These are phyloP conservation scores for Porpolomopsis calyptriformis DNA, from an alignment of 768 basidiomycete species.

Conservation along the genomic window DNA sequence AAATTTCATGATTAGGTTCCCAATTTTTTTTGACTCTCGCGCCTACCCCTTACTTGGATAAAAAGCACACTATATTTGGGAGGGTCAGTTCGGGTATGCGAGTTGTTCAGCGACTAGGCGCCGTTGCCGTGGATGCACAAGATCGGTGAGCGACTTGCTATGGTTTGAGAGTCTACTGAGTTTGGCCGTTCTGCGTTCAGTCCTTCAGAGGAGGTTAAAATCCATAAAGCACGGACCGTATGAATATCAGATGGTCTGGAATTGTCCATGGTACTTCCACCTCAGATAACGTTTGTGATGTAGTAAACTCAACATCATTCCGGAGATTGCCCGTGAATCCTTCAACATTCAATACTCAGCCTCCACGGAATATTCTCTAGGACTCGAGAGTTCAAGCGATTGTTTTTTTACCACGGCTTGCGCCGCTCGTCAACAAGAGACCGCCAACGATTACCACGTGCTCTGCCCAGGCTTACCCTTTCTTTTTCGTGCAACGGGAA, in stretches of 20 bases:
- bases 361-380: too few species aligned
- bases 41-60: slow-evolving; percentile 77
- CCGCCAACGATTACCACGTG: too few species aligned
- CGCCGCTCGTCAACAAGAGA: too few species aligned
- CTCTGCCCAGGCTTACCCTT: too few species aligned
- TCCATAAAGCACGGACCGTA: slow-evolving; percentile 55
- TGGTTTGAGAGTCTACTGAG: neutral
- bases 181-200: slow-evolving; percentile 20
- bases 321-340: neutral
- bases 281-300: neutral
- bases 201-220: slow-evolving; percentile 77
- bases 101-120: slow-evolving; percentile 83
- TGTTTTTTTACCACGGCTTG: too few species aligned
- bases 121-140: slow-evolving; percentile 81
- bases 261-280: neutral
- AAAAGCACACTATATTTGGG: slow-evolving; percentile 84
- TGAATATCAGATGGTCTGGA: slow-evolving; percentile 13
- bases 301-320: neutral
- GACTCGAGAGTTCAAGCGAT: too few species aligned
- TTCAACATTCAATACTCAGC: too few species aligned
- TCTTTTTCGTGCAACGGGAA: too few species aligned
- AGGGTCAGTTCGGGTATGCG: slow-evolving; percentile 86
- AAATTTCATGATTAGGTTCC: slow-evolving; percentile 75
- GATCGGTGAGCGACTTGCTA: slow-evolving; percentile 47
- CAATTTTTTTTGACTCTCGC: slow-evolving; percentile 89